phyloP scores from a whole-genome alignment of 805 yeast genomes.

The Zygosaccharomyces siamensis region DNA sequence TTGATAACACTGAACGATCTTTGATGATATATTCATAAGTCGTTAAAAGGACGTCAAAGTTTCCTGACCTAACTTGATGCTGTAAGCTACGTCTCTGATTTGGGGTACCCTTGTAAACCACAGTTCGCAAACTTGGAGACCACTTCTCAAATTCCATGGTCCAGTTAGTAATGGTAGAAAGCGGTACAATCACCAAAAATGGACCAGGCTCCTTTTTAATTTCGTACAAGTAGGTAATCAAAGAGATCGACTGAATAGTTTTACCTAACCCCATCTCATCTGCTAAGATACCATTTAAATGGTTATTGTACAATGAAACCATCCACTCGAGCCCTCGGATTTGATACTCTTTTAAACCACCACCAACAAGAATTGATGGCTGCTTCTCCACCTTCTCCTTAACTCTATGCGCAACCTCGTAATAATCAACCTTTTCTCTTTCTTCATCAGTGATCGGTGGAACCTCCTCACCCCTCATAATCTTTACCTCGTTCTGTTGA shows the following conservation, averaged over 20 bases:
- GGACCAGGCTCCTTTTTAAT: slow-evolving; percentile 61
- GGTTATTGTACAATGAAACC: slow-evolving; percentile 93
- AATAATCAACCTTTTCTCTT: slow-evolving; percentile 67
- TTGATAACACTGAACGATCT: slow-evolving; percentile 65
- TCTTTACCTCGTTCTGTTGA: slow-evolving; percentile 52
- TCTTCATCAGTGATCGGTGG: slow-evolving; percentile 45
- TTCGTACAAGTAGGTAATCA: slow-evolving; percentile 66
- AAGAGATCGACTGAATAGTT: slow-evolving; percentile 78
- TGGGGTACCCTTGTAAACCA: slow-evolving; percentile 76
- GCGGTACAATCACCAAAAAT: slow-evolving; percentile 74
- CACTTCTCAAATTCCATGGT: slow-evolving; percentile 79
- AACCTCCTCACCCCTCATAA: slow-evolving; percentile 34
- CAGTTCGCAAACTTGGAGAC: slow-evolving; percentile 74
- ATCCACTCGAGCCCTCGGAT: slow-evolving; percentile 96
- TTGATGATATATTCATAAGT: slow-evolving; percentile 78
- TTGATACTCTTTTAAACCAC: slow-evolving; percentile 77
- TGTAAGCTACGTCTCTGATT: slow-evolving; percentile 63
- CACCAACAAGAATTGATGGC: slow-evolving; percentile 69
- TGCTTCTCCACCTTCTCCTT: slow-evolving; percentile 63
- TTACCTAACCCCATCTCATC: slow-evolving; percentile 99
- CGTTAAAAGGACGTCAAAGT: slow-evolving; percentile 71
- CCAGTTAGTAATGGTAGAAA: slow-evolving; percentile 84
- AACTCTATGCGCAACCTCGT: slow-evolving; percentile 73
- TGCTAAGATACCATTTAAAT: slow-evolving; percentile 93
- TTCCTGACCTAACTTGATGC: slow-evolving; percentile 58